Percentiles rank a stretch among this genome's conserved stretches.
These are phyloP conservation scores for Aspergillus japonicus DNA, from an alignment of 2,329 filamentous ascomycete species.

Conservation along the genomic window DNA sequence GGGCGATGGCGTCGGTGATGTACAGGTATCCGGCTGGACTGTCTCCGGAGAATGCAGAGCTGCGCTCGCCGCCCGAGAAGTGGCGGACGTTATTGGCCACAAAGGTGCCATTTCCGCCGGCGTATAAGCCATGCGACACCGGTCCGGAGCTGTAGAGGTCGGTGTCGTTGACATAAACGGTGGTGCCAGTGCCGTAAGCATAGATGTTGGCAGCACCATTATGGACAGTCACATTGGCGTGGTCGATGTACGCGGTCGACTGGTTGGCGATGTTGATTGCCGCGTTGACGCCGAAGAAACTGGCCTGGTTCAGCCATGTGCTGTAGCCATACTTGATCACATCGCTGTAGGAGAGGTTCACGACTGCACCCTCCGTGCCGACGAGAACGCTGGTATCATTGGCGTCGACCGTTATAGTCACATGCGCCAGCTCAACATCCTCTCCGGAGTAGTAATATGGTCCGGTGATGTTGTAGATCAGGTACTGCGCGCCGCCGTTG, in stretches of 20 bases:
- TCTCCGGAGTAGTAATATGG: constrained; percentile 7
- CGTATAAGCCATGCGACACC: constrained; percentile 34
- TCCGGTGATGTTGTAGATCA: constrained; percentile 1
- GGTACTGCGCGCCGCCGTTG: too few species aligned
- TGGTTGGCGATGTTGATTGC: constrained; percentile 33
- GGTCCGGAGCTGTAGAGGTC: constrained; percentile 36
- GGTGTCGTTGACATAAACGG: constrained; percentile 26
- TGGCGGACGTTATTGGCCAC: constrained; percentile 23
- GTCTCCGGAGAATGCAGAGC: constrained; percentile 35
- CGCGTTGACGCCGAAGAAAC: constrained; percentile 34
- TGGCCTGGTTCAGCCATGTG: constrained; percentile 28
- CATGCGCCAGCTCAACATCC: constrained; percentile 9
- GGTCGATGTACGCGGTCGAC: constrained; percentile 23
- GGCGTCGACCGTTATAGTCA: constrained; percentile 13
- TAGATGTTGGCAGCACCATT: constrained; percentile 38
- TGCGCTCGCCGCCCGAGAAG: constrained; percentile 33
- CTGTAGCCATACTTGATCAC: constrained; percentile 33
- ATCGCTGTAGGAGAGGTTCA: constrained; percentile 25
- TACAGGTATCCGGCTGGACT: constrained; percentile 29
- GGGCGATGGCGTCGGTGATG: constrained; percentile 29
- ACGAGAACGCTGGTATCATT: constrained; percentile 22
- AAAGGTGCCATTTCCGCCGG: constrained; percentile 33
- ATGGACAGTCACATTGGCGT: constrained; percentile 35
- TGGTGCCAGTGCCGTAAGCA: constrained; percentile 29
- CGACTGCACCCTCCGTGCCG: constrained; percentile 8